phyloP scores from a whole-genome alignment of 2,329 filamentous ascomycete species.

The Neonectria neomacrospora region DNA sequence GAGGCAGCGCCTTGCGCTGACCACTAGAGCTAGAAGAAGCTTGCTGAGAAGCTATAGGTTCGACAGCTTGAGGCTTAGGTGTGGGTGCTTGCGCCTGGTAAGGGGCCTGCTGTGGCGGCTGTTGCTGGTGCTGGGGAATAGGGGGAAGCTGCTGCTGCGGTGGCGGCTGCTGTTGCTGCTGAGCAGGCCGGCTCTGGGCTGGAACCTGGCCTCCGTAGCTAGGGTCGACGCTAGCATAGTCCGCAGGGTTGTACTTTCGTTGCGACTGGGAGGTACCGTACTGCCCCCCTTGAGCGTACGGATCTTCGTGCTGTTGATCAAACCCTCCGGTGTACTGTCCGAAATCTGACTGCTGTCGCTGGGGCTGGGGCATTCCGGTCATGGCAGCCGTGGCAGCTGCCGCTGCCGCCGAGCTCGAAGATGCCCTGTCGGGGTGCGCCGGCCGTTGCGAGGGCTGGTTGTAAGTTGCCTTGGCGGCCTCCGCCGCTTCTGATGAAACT shows the following conservation, averaged over 20 bases:
- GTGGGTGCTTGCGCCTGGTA: slow-evolving; percentile 45
- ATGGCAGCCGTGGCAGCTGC: slow-evolving; percentile 69
- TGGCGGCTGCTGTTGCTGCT: slow-evolving; percentile 44
- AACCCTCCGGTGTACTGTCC: slow-evolving; percentile 48
- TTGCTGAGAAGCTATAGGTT: slow-evolving; percentile 47
- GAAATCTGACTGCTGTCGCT: slow-evolving; percentile 49
- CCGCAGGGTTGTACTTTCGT: slow-evolving; percentile 79
- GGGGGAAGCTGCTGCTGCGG: slow-evolving; percentile 53
- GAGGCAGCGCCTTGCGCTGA: slow-evolving; percentile 71
- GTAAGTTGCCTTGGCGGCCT: slow-evolving; percentile 74
- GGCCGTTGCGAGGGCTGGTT: slow-evolving; percentile 64
- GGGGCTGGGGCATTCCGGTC: slow-evolving; percentile 57
- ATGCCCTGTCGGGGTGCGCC: slow-evolving; percentile 63
- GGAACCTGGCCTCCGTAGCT: slow-evolving; percentile 53
- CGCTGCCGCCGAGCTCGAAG: slow-evolving; percentile 65
- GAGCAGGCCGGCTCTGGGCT: slow-evolving; percentile 48
- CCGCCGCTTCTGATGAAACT: slow-evolving; percentile 62
- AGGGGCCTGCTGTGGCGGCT: slow-evolving; percentile 45
- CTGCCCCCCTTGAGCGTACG: slow-evolving; percentile 49
- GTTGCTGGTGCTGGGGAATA: slow-evolving; percentile 52
- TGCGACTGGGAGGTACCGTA: slow-evolving; percentile 58
- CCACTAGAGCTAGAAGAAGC: slow-evolving; percentile 44
- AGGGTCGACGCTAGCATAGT: slow-evolving; percentile 73
- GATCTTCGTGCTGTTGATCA: slow-evolving; percentile 50
- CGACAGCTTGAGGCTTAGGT: slow-evolving; percentile 54